Percentiles rank a stretch among this genome's conserved stretches.
Evolutionary conservation across 768 basidiomycete genomes (phyloP).

Genomic region (Tylopilus vinaceipallidus): DNA sequence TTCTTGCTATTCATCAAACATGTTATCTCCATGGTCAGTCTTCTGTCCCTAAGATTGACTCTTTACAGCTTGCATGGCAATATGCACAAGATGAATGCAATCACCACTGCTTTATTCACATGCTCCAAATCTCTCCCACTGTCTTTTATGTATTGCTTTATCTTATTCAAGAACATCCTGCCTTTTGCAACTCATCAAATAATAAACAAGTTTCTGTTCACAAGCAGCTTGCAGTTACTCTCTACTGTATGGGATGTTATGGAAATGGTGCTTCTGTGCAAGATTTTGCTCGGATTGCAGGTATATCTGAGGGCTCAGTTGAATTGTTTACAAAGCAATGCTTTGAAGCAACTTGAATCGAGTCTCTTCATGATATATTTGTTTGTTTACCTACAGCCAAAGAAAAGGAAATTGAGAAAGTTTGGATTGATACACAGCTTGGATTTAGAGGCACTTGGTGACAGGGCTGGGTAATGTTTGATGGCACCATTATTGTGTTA

Average conservation of each 20-base stretch:
- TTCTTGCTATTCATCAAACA: too few species aligned
- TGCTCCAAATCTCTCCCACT: too few species aligned
- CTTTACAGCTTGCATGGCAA: too few species aligned
- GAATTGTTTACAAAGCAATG: neutral
- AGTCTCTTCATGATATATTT: neutral
- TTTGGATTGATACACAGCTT: neutral
- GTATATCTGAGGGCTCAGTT: neutral
- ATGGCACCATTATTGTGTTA: neutral
- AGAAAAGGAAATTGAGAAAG: neutral
- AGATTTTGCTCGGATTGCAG: neutral
- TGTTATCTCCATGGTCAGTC: too few species aligned
- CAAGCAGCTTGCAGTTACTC: neutral
- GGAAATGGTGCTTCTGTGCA: neutral
- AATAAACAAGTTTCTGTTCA: neutral
- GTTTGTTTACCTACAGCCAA: neutral
- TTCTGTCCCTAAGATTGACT: too few species aligned
- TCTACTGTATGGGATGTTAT: neutral
- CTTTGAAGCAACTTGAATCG: neutral
- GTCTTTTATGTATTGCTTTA: too few species aligned
- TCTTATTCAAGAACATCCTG: too few species aligned
- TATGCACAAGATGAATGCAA: too few species aligned
- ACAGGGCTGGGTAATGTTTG: neutral
- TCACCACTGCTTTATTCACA: too few species aligned
- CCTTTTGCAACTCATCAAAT: neutral
- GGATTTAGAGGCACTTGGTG: neutral